Conservation (phyloP, 2,329 filamentous ascomycete species). For the Coniochaeta sp. region DNA sequence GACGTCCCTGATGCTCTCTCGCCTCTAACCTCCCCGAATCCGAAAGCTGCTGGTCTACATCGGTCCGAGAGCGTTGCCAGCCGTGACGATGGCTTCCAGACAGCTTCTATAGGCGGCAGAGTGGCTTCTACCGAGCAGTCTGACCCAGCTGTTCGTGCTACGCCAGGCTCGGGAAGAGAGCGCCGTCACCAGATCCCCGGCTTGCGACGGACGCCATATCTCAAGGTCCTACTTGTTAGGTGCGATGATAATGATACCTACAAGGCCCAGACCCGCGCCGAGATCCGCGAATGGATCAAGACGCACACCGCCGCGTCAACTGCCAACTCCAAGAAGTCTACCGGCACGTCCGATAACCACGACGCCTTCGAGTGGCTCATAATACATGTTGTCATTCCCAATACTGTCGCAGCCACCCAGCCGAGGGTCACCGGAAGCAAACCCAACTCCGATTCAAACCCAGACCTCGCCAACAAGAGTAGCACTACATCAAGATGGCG, state of each 20-base stretch:
- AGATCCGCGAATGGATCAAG: constrained; percentile 89
- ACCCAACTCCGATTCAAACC: constrained; percentile 38
- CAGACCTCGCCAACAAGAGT: constrained; percentile 42
- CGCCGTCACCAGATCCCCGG: constrained; percentile 93
- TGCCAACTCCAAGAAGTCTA: constrained; percentile 44
- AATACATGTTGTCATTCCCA: constrained; percentile 83
- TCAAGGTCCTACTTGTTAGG: constrained; percentile 81
- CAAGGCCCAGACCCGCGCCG: constrained; percentile 69
- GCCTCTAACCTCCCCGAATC: constrained; percentile 24
- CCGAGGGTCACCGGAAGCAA: constrained; percentile 53
- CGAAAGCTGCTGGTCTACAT: constrained; percentile 15
- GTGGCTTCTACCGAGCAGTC: constrained; percentile 28
- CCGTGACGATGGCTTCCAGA: constrained; percentile 54
- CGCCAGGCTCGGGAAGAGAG: constrained; percentile 34
- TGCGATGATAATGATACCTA: constrained; percentile 96
- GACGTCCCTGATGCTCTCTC: constrained; percentile 31
- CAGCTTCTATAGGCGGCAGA: constrained; percentile 40
- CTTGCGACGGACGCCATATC: constrained; percentile 82
- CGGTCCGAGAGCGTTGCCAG: constrained; percentile 21
- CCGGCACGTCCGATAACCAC: constrained; percentile 76
- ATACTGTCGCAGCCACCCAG: constrained; percentile 72
- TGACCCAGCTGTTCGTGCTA: constrained; percentile 23
- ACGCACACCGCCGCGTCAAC: constrained; percentile 58
- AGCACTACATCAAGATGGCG: constrained; percentile 65
- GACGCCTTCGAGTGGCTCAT: constrained; percentile 97